Conservation (phyloP, 305 asterid species). For the Solanum hybrid region DNA sequence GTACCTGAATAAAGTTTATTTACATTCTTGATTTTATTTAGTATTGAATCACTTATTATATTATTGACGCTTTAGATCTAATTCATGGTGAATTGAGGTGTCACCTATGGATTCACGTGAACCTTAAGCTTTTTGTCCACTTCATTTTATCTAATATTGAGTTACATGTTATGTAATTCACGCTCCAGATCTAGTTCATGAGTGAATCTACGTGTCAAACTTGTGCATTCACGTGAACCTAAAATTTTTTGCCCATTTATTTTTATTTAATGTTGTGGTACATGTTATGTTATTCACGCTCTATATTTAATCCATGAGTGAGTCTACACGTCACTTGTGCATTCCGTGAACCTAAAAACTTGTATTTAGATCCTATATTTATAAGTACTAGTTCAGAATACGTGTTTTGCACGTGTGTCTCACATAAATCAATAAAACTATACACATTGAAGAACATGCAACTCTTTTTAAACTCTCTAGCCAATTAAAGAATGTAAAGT, state of each 20-base stretch:
- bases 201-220: neutral
- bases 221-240: neutral
- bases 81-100: neutral
- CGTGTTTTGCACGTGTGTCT: neutral
- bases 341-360: neutral
- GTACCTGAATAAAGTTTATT: neutral
- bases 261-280: neutral
- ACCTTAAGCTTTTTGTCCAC: neutral
- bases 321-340: neutral
- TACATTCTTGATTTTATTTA: neutral
- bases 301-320: neutral
- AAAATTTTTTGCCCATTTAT: neutral
- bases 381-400: neutral
- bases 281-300: neutral
- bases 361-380: neutral
- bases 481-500: neutral
- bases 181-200: neutral
- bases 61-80: neutral
- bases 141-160: neutral
- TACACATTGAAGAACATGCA: neutral
- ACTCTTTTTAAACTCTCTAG: neutral
- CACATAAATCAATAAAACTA: too few species aligned
- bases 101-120: neutral
- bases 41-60: neutral
- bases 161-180: neutral